Evolutionary conservation across 805 yeast species (phyloP).

Genomic region (Wickerhamomyces canadensis): DNA sequence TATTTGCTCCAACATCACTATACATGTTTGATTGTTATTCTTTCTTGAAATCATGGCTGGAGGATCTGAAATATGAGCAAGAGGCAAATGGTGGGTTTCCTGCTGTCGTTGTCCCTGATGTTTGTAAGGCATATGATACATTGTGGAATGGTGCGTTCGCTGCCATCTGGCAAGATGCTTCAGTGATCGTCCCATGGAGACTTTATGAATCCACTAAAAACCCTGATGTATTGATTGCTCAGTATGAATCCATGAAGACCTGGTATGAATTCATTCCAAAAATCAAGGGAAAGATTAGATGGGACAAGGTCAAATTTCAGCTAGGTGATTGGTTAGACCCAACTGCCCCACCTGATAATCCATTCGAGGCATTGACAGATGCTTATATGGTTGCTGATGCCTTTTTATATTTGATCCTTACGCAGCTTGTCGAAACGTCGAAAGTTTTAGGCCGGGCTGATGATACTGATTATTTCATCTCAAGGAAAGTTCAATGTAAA

Average conservation of each 20-base stretch:
- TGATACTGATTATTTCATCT: constrained; percentile 6
- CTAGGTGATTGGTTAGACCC: constrained; percentile 19
- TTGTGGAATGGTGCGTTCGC: constrained; percentile 10
- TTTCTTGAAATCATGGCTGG: constrained; percentile 16
- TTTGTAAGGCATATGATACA: constrained; percentile 7
- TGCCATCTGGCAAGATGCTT: constrained; percentile 18
- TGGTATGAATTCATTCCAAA: constrained; percentile 17
- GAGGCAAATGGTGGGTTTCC: constrained; percentile 13
- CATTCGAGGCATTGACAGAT: constrained; percentile 12
- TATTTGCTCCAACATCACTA: constrained; percentile 14
- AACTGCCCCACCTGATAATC: constrained; percentile 17
- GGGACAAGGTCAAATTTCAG: constrained; percentile 11
- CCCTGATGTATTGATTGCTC: constrained; percentile 8
- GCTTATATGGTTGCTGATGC: constrained; percentile 17
- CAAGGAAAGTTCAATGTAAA: constrained; percentile 3
- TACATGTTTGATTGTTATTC: constrained; percentile 16
- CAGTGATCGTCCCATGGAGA: constrained; percentile 16
- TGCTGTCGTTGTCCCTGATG: constrained; percentile 15
- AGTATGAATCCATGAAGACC: constrained; percentile 16
- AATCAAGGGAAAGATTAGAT: constrained; percentile 9
- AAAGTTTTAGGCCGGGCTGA: constrained; percentile 3
- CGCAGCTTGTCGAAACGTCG: constrained; percentile 8
- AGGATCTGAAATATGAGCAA: constrained; percentile 13
- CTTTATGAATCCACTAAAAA: constrained; percentile 9
- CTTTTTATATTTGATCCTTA: constrained; percentile 11